phyloP scores from a whole-genome alignment of 1,139 yeast genomes.

The Waltiozyma sp. region DNA sequence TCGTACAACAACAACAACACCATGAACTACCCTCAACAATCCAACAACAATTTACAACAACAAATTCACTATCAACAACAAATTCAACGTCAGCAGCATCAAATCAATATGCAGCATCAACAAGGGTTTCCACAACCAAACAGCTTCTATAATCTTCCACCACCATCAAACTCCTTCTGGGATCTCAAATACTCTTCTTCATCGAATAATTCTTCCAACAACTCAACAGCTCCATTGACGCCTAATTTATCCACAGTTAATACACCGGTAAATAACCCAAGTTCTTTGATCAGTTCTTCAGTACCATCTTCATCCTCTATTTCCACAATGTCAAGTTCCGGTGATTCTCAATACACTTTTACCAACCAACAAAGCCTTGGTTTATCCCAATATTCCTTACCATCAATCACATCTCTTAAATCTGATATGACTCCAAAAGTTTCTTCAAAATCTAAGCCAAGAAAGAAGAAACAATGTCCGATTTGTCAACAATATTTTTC shows the following conservation, averaged over 20 bases:
- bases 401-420: not conserved
- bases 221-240: not conserved
- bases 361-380: not conserved
- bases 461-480: conserved; percentile 79
- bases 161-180: not conserved
- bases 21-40: conserved; percentile 1
- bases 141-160: not conserved
- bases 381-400: not conserved
- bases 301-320: not conserved
- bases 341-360: not conserved
- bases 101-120: conserved; percentile 1
- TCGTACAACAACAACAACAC: conserved; percentile 3
- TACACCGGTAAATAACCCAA: not conserved
- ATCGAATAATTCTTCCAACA: not conserved
- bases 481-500: conserved; percentile 67
- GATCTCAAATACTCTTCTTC: not conserved
- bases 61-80: conserved; percentile 7
- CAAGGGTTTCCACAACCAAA: not conserved
- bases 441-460: conserved; percentile 27
- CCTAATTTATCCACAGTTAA: not conserved
- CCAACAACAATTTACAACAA: conserved; percentile 8
- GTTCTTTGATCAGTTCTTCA: not conserved
- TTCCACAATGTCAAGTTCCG: not conserved
- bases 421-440: not conserved
- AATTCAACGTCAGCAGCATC: conserved; percentile 1